Base-by-base conservation (phyloP, 768 basidiomycete species). In the Trametes cinnabarina region DNA sequence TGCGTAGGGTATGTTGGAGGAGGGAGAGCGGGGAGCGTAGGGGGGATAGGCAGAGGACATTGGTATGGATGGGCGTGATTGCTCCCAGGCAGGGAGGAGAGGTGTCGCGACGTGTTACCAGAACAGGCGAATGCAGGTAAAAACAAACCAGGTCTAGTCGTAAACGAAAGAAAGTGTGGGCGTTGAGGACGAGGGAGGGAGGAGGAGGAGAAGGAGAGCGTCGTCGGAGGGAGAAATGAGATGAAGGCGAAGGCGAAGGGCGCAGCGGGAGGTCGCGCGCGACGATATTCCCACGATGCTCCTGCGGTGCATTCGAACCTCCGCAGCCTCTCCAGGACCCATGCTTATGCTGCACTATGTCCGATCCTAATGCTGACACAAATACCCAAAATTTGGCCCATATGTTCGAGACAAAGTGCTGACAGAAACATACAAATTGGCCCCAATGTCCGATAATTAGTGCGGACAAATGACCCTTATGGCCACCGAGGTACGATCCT, bases 31-130 rank as follows among this genome's bases (percentile, higher is more conserved):
- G 40, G 52, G 55, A 34, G 25, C 19, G 59, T 63, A 63, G 40
- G 63, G 55, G 19, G 46, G 52, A 35, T 65, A 65, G 8, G 52
- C 22, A 30, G 60, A 60, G 41, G 63, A 48, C 63, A 64, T 64
- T 20, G 19, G 37, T 2, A 10, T 30, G 35, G n/a, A 64, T 64
- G 23, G 22, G 22, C 10, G 47, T n/a, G 9, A 30, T 32, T 34
- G 58, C 28, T 3, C 40, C 8, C 17, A 40, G 8, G 30, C 3
- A 7, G 22, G 32, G 7, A 26, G 11, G 9, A 19, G 6, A 32
- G 52, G 53, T 51, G 40, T 54, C 58, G 58, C 47, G 53, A 42
- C 41, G 48, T 22, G 30, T 34, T 49, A 51, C 52, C 53, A 54
- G 52, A 55, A 54, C 58, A 35, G 52, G 58, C 37, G 17, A 15